Base-by-base conservation (phyloP, 768 basidiomycete species). In the Cystobasidiopsis lactophilus region DNA sequence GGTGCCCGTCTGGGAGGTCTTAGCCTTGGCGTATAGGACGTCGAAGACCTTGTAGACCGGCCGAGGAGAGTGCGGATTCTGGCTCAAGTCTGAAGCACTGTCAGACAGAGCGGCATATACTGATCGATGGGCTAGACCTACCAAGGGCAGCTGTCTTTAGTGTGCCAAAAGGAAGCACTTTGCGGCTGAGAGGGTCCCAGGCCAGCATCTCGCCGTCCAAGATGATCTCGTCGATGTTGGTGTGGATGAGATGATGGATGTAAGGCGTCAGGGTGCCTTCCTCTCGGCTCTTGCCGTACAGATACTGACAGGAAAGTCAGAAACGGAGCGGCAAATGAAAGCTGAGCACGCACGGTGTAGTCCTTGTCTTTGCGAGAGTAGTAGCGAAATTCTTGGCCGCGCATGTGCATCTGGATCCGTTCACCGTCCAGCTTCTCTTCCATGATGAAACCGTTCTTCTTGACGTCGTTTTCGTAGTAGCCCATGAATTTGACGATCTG, bases 371-470 rank as follows among this genome's bases (percentile, higher is more conserved):
- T 83, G 79, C 89, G 75, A 19, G 93, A 96, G 64, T 80, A 89
- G 61, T 91, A 95, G 59, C 80, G 83, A 63, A 83, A 95, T 63
- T 85, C 78, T 54, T 83, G 81, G 0, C 85, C 85, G 45, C 82
- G 73, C 66, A 84, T 95, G 63, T 98, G 93, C 52, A 98, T 59
- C 65, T 96, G 93, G 68, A 98, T 86, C 31, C 93, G 71, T 65
- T 98, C 93, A 2, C 93, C 93, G 60, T 98, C 93, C 2, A 96
- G 73, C 64, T 96, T 98, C 69, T 98, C 93, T 65, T 98, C 93
- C 35, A 98, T 81, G 56, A 85, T 69, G 62, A 98, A 98, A 40
- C 77, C 74, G 5, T 71, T 65, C 9, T 77, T 76, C 16, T 53
- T 29, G 16, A 54, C 30, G 24, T 37, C 16, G 29, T 50, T 50